Evolutionary conservation across 2,329 filamentous ascomycete species (phyloP).

Genomic region (Alternaria brassicae): DNA sequence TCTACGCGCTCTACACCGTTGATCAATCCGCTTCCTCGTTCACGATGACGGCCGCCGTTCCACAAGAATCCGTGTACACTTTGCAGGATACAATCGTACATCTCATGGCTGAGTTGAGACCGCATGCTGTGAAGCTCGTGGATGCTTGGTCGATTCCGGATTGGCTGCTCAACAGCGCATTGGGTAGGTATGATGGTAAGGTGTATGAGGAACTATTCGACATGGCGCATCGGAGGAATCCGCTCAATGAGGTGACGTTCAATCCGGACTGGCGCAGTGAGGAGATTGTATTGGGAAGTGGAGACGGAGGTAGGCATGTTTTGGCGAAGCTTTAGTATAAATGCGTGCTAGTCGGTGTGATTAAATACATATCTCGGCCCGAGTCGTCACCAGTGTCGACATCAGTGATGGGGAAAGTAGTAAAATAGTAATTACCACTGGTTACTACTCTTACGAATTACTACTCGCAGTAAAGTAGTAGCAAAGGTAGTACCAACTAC

Average conservation of each 20-base stretch:
- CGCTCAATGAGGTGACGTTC: slow-evolving; percentile 59
- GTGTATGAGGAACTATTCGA: slow-evolving; percentile 63
- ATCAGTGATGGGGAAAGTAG: too few species aligned
- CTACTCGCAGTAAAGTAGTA: too few species aligned
- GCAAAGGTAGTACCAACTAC: too few species aligned
- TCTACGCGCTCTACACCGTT: slow-evolving; percentile 59
- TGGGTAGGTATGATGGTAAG: slow-evolving; percentile 60
- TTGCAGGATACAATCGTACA: slow-evolving; percentile 54
- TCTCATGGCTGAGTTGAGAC: slow-evolving; percentile 57
- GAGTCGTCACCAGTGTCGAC: not conserved
- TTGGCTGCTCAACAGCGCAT: slow-evolving; percentile 60
- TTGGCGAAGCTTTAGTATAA: slow-evolving; percentile 35
- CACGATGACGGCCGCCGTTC: slow-evolving; percentile 53
- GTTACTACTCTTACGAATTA: too few species aligned
- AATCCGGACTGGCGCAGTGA: slow-evolving; percentile 59
- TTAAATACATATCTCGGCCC: not conserved
- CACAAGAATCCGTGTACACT: slow-evolving; percentile 51
- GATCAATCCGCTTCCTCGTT: slow-evolving; percentile 57
- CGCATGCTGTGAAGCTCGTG: slow-evolving; percentile 61
- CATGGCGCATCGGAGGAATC: slow-evolving; percentile 60
- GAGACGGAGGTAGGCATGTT: slow-evolving; percentile 43
- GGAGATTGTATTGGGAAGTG: slow-evolving; percentile 58
- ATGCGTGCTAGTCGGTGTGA: not conserved
- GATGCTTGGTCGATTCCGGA: slow-evolving; percentile 63
- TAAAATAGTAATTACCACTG: too few species aligned